Base-by-base conservation (phyloP, 331 rosid genomes). In the Cydonia oblonga region DNA sequence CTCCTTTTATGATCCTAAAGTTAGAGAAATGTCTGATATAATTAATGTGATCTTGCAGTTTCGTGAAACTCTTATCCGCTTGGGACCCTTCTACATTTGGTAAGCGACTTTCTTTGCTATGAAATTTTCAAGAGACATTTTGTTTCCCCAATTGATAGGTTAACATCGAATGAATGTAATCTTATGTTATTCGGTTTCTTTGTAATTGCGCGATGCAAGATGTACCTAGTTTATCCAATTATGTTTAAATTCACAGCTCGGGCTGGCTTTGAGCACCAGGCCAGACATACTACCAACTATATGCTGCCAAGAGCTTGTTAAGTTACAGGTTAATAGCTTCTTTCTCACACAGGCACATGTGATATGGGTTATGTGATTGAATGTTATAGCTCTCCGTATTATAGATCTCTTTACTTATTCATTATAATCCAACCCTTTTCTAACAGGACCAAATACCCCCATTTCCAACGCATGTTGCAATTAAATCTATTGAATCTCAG, bases 1-100 rank as follows among this genome's bases (percentile, higher is more conserved):
- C 54, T 6, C 54, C 54, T 49, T 49, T 49, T 16, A 49, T 49
- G 54, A 6, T 49, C 54, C 20, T 49, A 49, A 16, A 16, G 2
- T 46, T 46, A 46, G 53, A 46, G 18, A 60, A 53, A 75, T 71
- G 59, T 40, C 74, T 72, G 64, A 61, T 54, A 74, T 60, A 18
- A 2, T 84, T 66, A 6, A 62, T 83, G 9, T 72, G 76, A 78
- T 81, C 51, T 85, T 91, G 96, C 96, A 93, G 98, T 93, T 93
- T 80, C 91, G 98, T 12, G 83, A 93, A 88, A 93, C 98, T 72
- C 85, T 93, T 20, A 91, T 93, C 78, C 84, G 53, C 70, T 80
- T 93, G 90, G 98, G 98, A 73, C 98, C 98, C 72, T 93, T 93
- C 90, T 93, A 93, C 79, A 64, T 88, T 73, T 91, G 98, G 98